Evolutionary conservation across 352 stramenopile species (phyloP).

Genomic region (Pythium apleroticum): DNA sequence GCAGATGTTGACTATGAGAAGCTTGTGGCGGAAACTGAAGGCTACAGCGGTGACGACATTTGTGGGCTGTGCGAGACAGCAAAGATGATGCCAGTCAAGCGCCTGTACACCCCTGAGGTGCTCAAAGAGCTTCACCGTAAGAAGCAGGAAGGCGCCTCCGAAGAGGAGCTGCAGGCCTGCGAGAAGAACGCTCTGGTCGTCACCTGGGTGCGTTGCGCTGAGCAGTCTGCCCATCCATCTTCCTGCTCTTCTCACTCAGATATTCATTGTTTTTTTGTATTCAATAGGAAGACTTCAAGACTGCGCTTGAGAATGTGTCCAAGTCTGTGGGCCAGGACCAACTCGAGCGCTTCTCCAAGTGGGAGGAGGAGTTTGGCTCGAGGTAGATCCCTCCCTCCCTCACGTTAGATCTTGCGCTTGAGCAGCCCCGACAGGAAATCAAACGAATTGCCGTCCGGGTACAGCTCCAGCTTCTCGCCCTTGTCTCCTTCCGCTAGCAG

Average conservation of each 20-base stretch:
- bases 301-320: conserved; percentile 71
- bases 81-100: conserved; percentile 54
- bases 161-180: conserved; percentile 52
- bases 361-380: conserved; percentile 81
- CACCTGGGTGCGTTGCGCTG: conserved; percentile 34
- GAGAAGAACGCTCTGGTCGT: conserved; percentile 64
- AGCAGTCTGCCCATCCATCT: background rate
- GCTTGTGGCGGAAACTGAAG: conserved; percentile 66
- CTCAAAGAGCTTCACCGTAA: conserved; percentile 52
- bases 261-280: background rate
- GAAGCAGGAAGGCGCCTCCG: conserved; percentile 52
- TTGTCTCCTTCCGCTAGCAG: conserved; percentile 63
- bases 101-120: conserved; percentile 41
- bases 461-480: conserved; percentile 77
- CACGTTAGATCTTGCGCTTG: conserved; percentile 87
- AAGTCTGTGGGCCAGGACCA: conserved; percentile 82
- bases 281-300: conserved; percentile 54
- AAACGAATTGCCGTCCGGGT: conserved; percentile 89
- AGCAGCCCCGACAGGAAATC: conserved; percentile 86
- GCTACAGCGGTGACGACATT: conserved; percentile 48
- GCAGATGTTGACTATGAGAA: conserved; percentile 77
- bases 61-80: conserved; percentile 45
- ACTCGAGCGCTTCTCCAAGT: conserved; percentile 71
- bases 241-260: background rate
- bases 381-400: conserved; percentile 45